Evolutionary conservation across 2,329 filamentous ascomycete genomes (phyloP), one percentile per base, ranked within the genome.

Genomic region (Curvularia sp.): DNA sequence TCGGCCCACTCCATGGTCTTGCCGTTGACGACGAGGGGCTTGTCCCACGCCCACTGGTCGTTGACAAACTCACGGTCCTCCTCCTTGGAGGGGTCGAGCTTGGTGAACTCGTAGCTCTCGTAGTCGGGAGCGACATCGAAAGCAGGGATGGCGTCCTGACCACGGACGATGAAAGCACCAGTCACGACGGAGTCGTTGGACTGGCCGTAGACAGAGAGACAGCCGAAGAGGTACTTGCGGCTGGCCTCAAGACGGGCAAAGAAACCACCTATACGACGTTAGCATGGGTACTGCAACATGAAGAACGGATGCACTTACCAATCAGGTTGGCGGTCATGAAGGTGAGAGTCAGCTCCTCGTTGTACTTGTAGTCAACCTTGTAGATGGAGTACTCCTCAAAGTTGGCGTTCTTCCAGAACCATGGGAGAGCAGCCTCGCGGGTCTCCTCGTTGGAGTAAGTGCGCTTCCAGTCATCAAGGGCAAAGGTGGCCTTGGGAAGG

Each of bases 281-380:
- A 73, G 65, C 53, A 53, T 39, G 51, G 8, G 13, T 50, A 18
- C 28, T 18, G 9, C 12, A 5, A 10, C 35, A 4, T 38, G 18
- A 2, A 5, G 20, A 4, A 18, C 9, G 20, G 54, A 35, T 44
- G n/a, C 10, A 73, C 81, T 70, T 76, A 83, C 86, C 93, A 79
- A 99, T 94, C 81, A 98, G 85, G 88, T 99, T 99, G 86, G 90
- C 92, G 72, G 92, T 94, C 95, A 99, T 99, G 91, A 99, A 99
- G 77, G 90, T 91, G 81, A 95, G 84, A 77, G 92, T 97, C 70
- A 99, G 87, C 88, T 99, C 95, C 62, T 97, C 89, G 82, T 97
- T 96, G 87, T 99, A 99, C 89, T 97, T 97, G 89, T 97, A 99
- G 82, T 93, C 89, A 72, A 93, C 84, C 80, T 88, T 88, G 92